A percentile compares a stretch with the other conserved stretches of the same genome.
phyloP scores from a whole-genome alignment of 805 yeast genomes.

The Kluyveromyces siamensis region DNA sequence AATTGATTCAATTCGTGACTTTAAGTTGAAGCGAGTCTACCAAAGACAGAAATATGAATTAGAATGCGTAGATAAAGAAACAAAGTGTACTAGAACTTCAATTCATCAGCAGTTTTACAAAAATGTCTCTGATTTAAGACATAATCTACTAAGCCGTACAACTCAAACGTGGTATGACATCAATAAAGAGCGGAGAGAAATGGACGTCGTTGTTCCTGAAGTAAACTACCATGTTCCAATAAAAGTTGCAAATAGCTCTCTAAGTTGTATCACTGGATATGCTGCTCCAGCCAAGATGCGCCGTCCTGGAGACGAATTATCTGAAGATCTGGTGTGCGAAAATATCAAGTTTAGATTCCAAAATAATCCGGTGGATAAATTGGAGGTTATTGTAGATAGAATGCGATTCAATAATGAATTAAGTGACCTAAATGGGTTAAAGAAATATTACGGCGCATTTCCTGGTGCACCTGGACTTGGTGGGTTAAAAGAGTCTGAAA shows the following conservation, averaged over 20 bases:
- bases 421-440: conserved; percentile 59
- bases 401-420: conserved; percentile 60
- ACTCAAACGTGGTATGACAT: conserved; percentile 88
- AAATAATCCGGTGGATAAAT: conserved; percentile 31
- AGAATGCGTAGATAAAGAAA: conserved; percentile 70
- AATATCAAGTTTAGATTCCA: conserved; percentile 35
- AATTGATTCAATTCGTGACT: conserved; percentile 67
- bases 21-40: conserved; percentile 46
- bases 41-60: conserved; percentile 54
- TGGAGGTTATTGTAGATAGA: conserved; percentile 53
- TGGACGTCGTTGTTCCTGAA: conserved; percentile 47
- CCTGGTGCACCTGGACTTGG: conserved; percentile 73
- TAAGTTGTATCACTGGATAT: conserved; percentile 31
- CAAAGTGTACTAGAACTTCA: conserved; percentile 66
- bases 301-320: conserved; percentile 24
- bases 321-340: conserved; percentile 33
- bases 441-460: conserved; percentile 55
- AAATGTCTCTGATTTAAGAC: conserved; percentile 56
- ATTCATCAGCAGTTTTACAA: conserved; percentile 79
- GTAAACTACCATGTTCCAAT: conserved; percentile 40
- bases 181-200: conserved; percentile 75
- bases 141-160: conserved; percentile 55
- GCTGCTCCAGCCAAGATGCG: conserved; percentile 28
- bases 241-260: conserved; percentile 24
- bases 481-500: conserved; percentile 61